These are phyloP conservation scores for Botrytis medusae DNA, from an alignment of 2,329 filamentous ascomycete species.

Conservation along the genomic window DNA sequence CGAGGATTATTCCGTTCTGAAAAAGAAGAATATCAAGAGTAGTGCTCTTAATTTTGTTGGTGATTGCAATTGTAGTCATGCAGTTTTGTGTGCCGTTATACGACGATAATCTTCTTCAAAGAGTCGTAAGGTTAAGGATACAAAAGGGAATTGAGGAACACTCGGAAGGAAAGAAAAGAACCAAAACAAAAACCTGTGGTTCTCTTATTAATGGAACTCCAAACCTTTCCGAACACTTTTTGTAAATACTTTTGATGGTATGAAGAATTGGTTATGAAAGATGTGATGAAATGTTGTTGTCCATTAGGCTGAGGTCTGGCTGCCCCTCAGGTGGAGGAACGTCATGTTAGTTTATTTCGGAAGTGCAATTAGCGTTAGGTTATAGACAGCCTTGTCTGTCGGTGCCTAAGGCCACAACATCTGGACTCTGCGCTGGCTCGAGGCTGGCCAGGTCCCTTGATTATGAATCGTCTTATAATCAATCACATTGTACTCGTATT, in stretches of 20 bases:
- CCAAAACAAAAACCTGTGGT: not conserved
- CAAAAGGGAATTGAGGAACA: not conserved
- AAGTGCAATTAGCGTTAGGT: not conserved
- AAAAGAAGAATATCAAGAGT: not conserved
- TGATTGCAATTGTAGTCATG: not conserved
- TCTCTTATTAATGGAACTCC: not conserved
- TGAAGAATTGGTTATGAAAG: not conserved
- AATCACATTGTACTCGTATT: not conserved
- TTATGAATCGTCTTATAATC: not conserved
- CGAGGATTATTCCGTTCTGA: not conserved
- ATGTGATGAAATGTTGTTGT: not conserved
- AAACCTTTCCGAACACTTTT: not conserved
- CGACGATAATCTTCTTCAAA: not conserved
- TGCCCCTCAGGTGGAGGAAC: constrained; percentile 7
- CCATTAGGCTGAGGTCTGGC: not conserved
- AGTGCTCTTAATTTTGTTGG: not conserved
- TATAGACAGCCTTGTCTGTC: not conserved
- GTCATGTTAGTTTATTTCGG: not conserved
- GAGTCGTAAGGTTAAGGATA: not conserved
- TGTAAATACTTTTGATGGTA: not conserved
- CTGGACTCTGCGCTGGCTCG: not conserved
- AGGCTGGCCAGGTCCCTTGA: not conserved
- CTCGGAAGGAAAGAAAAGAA: not conserved
- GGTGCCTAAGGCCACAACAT: not conserved
- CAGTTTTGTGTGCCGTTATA: not conserved